These are phyloP conservation scores for Blastobotrys terrestris DNA, from an alignment of 805 yeast genomes.

Conservation along the genomic window DNA sequence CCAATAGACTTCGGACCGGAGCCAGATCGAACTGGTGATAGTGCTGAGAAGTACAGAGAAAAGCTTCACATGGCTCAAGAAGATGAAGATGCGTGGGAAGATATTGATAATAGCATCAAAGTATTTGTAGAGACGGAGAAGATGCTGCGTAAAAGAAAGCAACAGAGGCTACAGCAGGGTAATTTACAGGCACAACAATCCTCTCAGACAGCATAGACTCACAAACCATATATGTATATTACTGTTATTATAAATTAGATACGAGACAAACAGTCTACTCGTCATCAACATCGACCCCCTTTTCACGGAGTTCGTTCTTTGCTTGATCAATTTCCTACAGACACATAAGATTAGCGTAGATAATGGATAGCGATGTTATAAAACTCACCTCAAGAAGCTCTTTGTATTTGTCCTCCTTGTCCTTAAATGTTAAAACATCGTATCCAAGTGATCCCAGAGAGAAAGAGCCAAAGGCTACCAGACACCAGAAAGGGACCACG, in stretches of 20 bases:
- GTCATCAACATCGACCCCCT: constrained; percentile 45
- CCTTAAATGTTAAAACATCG: constrained; percentile 63
- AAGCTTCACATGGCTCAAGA: constrained; percentile 24
- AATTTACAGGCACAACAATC: not conserved
- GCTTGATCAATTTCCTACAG: constrained; percentile 55
- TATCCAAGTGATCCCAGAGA: constrained; percentile 63
- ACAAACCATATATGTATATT: too few species aligned
- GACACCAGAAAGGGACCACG: constrained; percentile 62
- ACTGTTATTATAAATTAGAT: not conserved
- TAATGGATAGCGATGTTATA: not conserved
- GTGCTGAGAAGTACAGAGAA: too few species aligned
- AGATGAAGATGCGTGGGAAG: constrained; percentile 45
- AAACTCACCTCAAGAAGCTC: constrained; percentile 45
- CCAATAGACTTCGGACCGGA: constrained; percentile 56
- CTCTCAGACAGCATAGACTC: too few species aligned
- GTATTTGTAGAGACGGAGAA: constrained; percentile 84
- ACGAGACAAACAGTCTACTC: not conserved
- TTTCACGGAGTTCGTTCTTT: constrained; percentile 46
- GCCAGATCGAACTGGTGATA: constrained; percentile 25
- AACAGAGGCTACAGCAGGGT: constrained; percentile 1
- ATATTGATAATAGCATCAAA: constrained; percentile 67
- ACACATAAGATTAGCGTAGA: not conserved
- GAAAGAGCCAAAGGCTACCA: constrained; percentile 63
- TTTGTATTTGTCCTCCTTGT: constrained; percentile 59
- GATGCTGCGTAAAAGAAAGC: constrained; percentile 42